phyloP scores from a whole-genome alignment of 345 rosid species.

The Dipteronia sinensis region DNA sequence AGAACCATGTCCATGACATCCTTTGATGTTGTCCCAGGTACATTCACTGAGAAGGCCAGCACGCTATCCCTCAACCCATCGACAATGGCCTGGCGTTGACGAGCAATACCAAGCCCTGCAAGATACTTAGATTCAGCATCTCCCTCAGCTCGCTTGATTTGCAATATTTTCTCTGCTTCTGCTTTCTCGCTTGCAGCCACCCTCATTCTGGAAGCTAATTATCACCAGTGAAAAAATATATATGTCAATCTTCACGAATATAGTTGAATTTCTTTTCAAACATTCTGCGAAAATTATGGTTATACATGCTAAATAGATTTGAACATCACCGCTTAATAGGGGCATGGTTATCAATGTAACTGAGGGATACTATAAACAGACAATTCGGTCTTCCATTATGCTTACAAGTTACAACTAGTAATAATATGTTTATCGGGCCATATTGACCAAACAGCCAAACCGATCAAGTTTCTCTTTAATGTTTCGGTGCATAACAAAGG shows the following conservation, averaged over 20 bases:
- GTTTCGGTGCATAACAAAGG: neutral
- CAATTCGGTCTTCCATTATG: neutral
- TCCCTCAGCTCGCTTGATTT: slow-evolving; percentile 70
- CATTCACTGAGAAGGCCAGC: slow-evolving; percentile 61
- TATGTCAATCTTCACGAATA: neutral
- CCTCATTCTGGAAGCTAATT: slow-evolving; percentile 61
- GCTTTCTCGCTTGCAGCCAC: slow-evolving; percentile 65
- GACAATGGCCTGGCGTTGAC: slow-evolving; percentile 73
- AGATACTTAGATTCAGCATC: slow-evolving; percentile 71
- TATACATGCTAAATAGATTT: neutral
- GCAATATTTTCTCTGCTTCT: slow-evolving; percentile 69
- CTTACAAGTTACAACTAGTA: too few species aligned
- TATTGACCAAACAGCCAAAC: neutral
- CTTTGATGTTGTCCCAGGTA: slow-evolving; percentile 70
- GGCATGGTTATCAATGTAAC: neutral
- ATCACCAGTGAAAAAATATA: neutral
- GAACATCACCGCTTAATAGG: neutral
- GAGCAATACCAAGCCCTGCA: slow-evolving; percentile 59
- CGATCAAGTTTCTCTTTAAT: neutral
- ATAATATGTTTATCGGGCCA: neutral
- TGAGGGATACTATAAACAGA: slow-evolving; percentile 3
- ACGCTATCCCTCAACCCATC: slow-evolving; percentile 73
- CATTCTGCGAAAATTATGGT: neutral
- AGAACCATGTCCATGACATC: slow-evolving; percentile 85
- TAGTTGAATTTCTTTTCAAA: neutral